Percentiles rank a stretch among this genome's conserved stretches.
Evolutionary conservation across 2,329 filamentous ascomycete genomes (phyloP).

Genomic region (Balansia obtecta): DNA sequence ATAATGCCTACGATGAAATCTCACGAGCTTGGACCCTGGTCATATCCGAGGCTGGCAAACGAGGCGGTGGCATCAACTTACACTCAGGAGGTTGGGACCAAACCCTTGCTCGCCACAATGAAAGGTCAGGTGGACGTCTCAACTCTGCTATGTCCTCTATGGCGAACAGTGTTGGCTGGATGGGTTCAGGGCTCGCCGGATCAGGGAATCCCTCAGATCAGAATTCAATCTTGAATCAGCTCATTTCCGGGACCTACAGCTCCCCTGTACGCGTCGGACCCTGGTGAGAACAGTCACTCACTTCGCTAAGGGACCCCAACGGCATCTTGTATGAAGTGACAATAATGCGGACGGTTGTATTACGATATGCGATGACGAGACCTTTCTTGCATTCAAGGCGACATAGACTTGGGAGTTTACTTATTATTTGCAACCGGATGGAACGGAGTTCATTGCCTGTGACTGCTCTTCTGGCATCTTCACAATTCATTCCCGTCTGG

Average conservation of each 20-base stretch:
- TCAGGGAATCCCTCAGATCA: constrained; percentile 25
- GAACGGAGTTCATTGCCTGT: constrained; percentile 18
- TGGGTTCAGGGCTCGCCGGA: constrained; percentile 33
- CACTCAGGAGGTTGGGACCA: constrained; percentile 91
- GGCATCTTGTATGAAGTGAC: constrained; percentile 8
- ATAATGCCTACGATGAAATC: constrained; percentile 93
- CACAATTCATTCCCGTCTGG: background rate
- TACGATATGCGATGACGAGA: constrained; percentile 20
- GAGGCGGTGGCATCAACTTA: constrained; percentile 78
- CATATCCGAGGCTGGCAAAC: constrained; percentile 80
- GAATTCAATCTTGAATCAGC: constrained; percentile 48
- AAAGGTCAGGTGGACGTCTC: constrained; percentile 72
- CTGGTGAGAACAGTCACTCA: constrained; percentile 29
- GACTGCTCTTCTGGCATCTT: background rate
- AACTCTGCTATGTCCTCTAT: constrained; percentile 69
- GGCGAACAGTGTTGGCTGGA: constrained; percentile 65
- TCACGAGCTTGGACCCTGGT: constrained; percentile 87
- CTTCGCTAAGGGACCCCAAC: background rate
- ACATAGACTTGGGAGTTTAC: constrained; percentile 24
- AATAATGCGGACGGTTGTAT: constrained; percentile 11
- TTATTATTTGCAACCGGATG: constrained; percentile 16
- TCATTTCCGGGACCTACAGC: constrained; percentile 48
- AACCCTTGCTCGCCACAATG: constrained; percentile 74
- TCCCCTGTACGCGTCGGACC: constrained; percentile 50
- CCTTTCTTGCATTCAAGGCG: constrained; percentile 20